Base-by-base conservation (phyloP, 441 rosid species). In the Populus tomentosa region DNA sequence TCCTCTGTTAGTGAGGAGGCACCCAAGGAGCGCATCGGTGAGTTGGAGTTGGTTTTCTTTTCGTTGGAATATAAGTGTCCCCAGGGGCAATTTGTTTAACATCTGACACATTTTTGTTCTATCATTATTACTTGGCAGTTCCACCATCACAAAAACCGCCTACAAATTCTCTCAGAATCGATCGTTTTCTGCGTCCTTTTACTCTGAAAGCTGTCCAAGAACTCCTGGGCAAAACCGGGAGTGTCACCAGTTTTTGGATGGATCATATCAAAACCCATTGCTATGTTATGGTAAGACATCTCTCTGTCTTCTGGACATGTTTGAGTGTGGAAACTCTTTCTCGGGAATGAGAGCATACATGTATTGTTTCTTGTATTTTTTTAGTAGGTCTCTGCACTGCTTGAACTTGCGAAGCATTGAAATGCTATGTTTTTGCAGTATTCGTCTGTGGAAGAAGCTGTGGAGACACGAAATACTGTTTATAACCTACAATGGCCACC, bases 151-250 rank as follows among this genome's bases (percentile, higher is more conserved):
- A 88, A 66, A 92, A 87, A 35, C 82, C 92, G 83, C 89, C 95
- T 11, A 92, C 98, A 9, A 88, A 87, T 78, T 90, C 98, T 70
- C 95, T 95, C 74, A 88, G 88, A 83, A 88, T 95, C 65, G 98
- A 95, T 82, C 90, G 82, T 50, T 95, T 95, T 87, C 78, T 95
- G 73, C 94, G 99, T 69, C 99, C 99, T 23, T 95, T 95, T 72
- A 96, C 99, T 11, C 84, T 96, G 79, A 94, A 91, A 81, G 98
- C 99, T 85, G 99, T 94, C 72, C 98, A 96, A 81, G 99, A 91
- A 84, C 94, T 96, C 79, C 82, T 96, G 62, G 96, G 92, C 33
- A 91, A 91, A 84, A 92, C 98, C 33, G 99, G 99, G 78, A 86
- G 78, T n/a, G 87, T 94, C 56, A 80, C 85, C 42, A 86, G 87